Conservation (phyloP, 2,329 filamentous ascomycete genomes). For the Decorospora gaudefroyi region DNA sequence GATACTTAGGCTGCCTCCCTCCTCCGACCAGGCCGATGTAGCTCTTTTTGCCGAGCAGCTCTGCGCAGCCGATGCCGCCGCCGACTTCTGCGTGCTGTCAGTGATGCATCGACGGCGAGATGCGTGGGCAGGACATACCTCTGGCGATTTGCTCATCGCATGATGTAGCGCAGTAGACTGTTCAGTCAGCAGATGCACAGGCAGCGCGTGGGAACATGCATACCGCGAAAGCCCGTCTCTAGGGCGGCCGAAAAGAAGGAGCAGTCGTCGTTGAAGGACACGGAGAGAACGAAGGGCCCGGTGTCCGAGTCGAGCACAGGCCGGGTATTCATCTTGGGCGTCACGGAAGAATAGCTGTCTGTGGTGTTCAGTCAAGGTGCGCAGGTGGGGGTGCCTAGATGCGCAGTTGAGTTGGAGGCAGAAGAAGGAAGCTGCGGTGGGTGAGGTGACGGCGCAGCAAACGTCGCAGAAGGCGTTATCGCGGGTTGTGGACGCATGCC, state of each 20-base stretch:
- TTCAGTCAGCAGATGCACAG: slow-evolving; percentile 17
- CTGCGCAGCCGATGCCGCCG: slow-evolving; percentile 77
- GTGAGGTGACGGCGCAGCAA: slow-evolving; percentile 18
- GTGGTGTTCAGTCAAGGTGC: not conserved
- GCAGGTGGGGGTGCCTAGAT: slow-evolving; percentile 22
- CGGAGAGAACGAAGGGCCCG: slow-evolving; percentile 76
- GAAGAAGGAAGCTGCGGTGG: slow-evolving; percentile 7
- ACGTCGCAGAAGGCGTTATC: slow-evolving; percentile 18
- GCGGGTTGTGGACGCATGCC: slow-evolving; percentile 27
- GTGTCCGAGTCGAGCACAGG: slow-evolving; percentile 79
- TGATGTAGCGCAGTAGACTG: slow-evolving; percentile 41
- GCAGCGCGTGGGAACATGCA: slow-evolving; percentile 38
- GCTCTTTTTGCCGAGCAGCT: slow-evolving; percentile 86
- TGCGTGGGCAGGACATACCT: slow-evolving; percentile 21
- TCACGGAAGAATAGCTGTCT: not conserved
- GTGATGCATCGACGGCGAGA: slow-evolving; percentile 1
- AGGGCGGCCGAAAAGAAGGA: slow-evolving; percentile 87
- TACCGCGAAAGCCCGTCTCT: slow-evolving; percentile 83
- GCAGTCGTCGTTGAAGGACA: slow-evolving; percentile 81
- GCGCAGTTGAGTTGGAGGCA: slow-evolving; percentile 12
- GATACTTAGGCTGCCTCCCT: slow-evolving; percentile 81
- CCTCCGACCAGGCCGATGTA: slow-evolving; percentile 90
- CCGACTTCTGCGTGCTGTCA: slow-evolving; percentile 38
- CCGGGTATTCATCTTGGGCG: slow-evolving; percentile 77
- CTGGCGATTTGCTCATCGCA: slow-evolving; percentile 40